Base-by-base conservation (phyloP, 1,284 basidiomycete genomes). In the Singerocomus inundabilis region DNA sequence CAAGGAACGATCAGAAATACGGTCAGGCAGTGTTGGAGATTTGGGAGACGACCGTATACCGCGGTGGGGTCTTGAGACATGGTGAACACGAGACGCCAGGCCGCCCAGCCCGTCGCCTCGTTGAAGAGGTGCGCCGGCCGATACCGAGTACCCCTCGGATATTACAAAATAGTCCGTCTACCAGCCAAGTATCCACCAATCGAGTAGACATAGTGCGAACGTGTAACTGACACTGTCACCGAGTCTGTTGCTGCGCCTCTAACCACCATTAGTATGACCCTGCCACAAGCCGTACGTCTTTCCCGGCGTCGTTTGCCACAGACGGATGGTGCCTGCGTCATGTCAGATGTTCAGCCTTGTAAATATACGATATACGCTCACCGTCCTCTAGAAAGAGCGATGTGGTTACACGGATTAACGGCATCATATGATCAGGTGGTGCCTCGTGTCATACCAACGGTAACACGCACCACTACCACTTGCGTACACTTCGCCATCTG, bases 401-500 rank as follows among this genome's bases (percentile, higher is more conserved):
- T 52, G 55, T 45, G 44, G 46, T 52, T 34, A 33, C 50, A 44
- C 16, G 47, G 2, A 10, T 55, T 18, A 48, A 54, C 46, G 47
- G 45, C 44, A 53, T 55, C 38, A 25, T 46, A 21, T 21, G 26
- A 58, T 53, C 39, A 55, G 40, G 47, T 30, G 31, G 30, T 42
- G 38, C 21, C 31, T 12, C 3, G 51, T 29, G 45, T 6, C 46
- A 53, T 36, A 41, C 43, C 46, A 48, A 55, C 24, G 26, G 52
- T 38, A 49, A 50, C 32, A 81, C 85, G 72, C 67, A 85, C 93
- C 96, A 60, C 90, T 93, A 44, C 96, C 97, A 63, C 91, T 94
- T 21, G 96, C 96, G 66, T 93, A 98, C 74, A 98, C 82, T 75
- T 99, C 95, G n/a, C 96, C 97, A 68, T 99, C 96, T 0, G 96